Evolutionary conservation across 2,329 filamentous ascomycete genomes (phyloP).

Genomic region (Ustulina deusta): DNA sequence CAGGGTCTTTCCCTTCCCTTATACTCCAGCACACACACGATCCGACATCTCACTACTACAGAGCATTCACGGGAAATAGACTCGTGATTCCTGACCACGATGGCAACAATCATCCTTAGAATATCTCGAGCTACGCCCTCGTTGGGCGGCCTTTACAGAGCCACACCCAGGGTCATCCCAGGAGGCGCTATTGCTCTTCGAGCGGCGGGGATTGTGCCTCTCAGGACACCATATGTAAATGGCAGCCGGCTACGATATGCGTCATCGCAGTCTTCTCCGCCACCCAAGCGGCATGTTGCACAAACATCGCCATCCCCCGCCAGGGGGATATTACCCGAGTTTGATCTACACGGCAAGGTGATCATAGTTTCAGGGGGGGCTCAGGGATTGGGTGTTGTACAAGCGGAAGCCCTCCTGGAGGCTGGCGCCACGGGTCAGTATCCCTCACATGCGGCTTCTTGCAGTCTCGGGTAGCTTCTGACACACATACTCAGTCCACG

Average conservation of each 20-base stretch:
- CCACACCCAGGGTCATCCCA: conserved; percentile 35
- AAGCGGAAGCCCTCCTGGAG: conserved; percentile 82
- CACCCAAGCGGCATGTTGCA: conserved; percentile 7
- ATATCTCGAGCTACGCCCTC: conserved; percentile 41
- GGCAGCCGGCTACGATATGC: conserved; percentile 21
- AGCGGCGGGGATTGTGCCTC: conserved; percentile 21
- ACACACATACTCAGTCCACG: conserved; percentile 64
- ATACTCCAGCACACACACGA: neutral
- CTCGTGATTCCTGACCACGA: conserved; percentile 29
- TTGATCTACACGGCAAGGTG: conserved; percentile 79
- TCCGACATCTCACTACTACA: conserved; percentile 3
- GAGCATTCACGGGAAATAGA: conserved; percentile 11
- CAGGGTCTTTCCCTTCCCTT: neutral
- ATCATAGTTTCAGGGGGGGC: conserved; percentile 82
- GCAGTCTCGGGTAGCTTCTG: conserved; percentile 14
- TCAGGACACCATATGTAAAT: conserved; percentile 21
- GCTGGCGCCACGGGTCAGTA: conserved; percentile 75
- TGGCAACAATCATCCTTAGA: conserved; percentile 41
- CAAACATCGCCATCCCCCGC: conserved; percentile 9
- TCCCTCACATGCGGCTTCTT: neutral
- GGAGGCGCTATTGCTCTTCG: conserved; percentile 34
- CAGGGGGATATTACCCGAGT: conserved; percentile 70
- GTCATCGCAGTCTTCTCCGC: conserved; percentile 23
- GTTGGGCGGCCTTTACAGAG: conserved; percentile 39
- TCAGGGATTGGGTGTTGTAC: conserved; percentile 80